A percentile compares a stretch with the other conserved stretches of the same genome.
phyloP scores from a whole-genome alignment of 2,329 filamentous ascomycete species.

The Pseudogymnoascus pannorum region DNA sequence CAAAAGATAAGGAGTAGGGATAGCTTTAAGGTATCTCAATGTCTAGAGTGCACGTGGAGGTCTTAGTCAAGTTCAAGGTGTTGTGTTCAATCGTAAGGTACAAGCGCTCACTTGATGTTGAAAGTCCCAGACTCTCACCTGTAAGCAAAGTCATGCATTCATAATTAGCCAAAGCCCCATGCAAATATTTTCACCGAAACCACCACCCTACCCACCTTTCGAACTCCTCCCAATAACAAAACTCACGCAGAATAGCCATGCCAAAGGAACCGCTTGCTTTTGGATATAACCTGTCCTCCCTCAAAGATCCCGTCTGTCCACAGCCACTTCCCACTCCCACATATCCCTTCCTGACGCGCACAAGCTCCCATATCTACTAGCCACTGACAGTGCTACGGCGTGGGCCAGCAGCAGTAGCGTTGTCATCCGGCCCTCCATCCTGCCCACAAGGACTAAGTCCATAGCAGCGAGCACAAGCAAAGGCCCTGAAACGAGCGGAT shows the following conservation, averaged over 20 bases:
- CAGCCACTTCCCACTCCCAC: constrained; percentile 12
- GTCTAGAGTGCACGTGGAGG: neutral
- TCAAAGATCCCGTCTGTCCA: neutral
- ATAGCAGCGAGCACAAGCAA: constrained; percentile 62
- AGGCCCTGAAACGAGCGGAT: constrained; percentile 56
- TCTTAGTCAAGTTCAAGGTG: neutral
- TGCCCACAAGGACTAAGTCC: constrained; percentile 45
- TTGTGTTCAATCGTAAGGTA: neutral
- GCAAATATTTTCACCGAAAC: neutral
- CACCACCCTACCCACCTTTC: neutral
- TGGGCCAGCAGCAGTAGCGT: constrained; percentile 40
- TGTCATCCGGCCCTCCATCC: constrained; percentile 32
- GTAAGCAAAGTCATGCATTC: neutral
- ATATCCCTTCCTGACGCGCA: constrained; percentile 20
- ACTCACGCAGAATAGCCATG: neutral
- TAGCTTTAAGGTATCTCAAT: neutral
- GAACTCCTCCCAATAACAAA: neutral
- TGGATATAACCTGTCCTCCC: neutral
- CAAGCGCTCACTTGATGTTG: neutral
- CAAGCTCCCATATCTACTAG: constrained; percentile 31
- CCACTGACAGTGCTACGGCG: constrained; percentile 34
- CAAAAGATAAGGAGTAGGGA: neutral
- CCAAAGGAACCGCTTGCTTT: neutral
- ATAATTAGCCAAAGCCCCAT: neutral
- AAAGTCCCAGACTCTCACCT: neutral